Conservation (phyloP, 306 rosid genomes). For the Ormosia semicastrata region DNA sequence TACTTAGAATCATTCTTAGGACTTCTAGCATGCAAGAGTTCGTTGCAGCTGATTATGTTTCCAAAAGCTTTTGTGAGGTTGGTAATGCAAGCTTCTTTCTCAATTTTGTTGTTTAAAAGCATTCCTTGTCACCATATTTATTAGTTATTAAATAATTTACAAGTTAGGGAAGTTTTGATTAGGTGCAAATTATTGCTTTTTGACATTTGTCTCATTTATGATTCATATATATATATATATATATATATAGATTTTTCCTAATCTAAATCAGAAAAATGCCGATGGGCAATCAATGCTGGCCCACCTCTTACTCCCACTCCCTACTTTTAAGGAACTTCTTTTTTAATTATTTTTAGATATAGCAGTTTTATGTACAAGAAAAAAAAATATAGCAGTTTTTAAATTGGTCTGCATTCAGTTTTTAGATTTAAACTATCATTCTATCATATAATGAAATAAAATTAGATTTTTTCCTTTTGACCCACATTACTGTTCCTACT, state of each 20-base stretch:
- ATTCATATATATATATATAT: background rate
- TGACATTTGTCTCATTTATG: conserved; percentile 16
- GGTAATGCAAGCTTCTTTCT: conserved; percentile 15
- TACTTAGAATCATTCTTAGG: conserved; percentile 79
- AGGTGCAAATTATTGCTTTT: background rate
- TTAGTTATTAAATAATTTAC: background rate
- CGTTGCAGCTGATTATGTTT: conserved; percentile 85
- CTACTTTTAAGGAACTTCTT: too few relatives aligned
- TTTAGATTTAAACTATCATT: too few relatives aligned
- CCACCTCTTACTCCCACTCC: too few relatives aligned
- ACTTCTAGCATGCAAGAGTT: conserved; percentile 84
- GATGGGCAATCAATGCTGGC: conserved; percentile 92
- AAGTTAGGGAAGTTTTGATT: background rate
- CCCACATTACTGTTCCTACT: too few relatives aligned
- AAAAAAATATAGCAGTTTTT: too few relatives aligned
- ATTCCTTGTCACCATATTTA: conserved; percentile 10
- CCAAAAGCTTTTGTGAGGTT: conserved; percentile 93
- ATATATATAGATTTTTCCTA: background rate
- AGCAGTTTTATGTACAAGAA: too few relatives aligned
- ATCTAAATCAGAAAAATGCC: conserved; percentile 64
- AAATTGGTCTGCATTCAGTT: too few relatives aligned
- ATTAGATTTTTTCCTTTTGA: too few relatives aligned
- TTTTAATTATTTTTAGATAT: too few relatives aligned
- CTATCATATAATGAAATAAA: too few relatives aligned
- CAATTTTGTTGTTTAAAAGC: background rate